Evolutionary conservation across 805 yeast genomes (phyloP).

Genomic region (Wickerhamiella azyma): DNA sequence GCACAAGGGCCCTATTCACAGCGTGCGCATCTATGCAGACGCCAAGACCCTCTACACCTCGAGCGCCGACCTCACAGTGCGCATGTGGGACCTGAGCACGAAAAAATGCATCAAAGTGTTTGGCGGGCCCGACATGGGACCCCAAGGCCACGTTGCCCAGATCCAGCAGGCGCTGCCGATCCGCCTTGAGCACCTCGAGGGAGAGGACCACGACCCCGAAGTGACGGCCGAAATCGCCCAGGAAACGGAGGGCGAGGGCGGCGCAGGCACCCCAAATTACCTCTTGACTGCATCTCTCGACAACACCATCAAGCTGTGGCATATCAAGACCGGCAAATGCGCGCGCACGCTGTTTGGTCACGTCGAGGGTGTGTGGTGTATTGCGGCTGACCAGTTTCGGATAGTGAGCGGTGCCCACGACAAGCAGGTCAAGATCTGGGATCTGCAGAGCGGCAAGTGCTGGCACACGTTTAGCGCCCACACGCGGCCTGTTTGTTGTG

Average conservation of each 20-base stretch:
- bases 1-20: constrained; percentile 83
- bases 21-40: constrained; percentile 71
- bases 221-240: constrained; percentile 6
- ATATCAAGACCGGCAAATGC: constrained; percentile 72
- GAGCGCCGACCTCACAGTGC: constrained; percentile 79
- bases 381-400: constrained; percentile 90
- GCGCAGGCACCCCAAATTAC: constrained; percentile 58
- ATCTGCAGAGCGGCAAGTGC: constrained; percentile 84
- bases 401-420: constrained; percentile 93
- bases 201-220: constrained; percentile 25
- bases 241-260: constrained; percentile 12
- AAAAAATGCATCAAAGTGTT: constrained; percentile 69
- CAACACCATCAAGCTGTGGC: constrained; percentile 89
- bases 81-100: constrained; percentile 86
- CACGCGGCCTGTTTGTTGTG: constrained; percentile 40
- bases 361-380: constrained; percentile 96
- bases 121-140: constrained; percentile 43
- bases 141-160: constrained; percentile 75
- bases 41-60: constrained; percentile 74
- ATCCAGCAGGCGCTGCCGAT: constrained; percentile 87
- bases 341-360: constrained; percentile 94
- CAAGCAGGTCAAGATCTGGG: constrained; percentile 84
- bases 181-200: constrained; percentile 52
- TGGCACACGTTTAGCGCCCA: constrained; percentile 83
- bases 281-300: constrained; percentile 77